phyloP scores from a whole-genome alignment of 179 eudicot species.

The Beta macrorhiza region DNA sequence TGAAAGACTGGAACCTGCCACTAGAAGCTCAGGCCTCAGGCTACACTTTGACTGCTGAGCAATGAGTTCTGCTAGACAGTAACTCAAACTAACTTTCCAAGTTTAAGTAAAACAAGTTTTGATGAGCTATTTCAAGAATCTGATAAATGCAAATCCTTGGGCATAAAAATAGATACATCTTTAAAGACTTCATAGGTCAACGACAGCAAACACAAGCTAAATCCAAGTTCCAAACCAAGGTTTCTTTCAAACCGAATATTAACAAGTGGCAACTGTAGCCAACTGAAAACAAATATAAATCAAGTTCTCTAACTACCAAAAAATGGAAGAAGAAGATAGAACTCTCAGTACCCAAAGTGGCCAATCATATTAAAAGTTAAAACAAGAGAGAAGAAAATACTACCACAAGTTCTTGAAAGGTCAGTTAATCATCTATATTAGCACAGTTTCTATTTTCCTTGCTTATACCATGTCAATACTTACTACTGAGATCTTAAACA shows the following conservation, averaged over 20 bases:
- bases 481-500: too few species aligned
- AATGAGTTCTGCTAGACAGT: background rate
- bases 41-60: background rate
- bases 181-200: background rate
- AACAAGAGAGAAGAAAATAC: background rate
- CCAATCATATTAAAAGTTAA: too few species aligned
- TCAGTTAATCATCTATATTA: too few species aligned
- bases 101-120: background rate
- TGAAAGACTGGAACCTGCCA: background rate
- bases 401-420: background rate
- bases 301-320: too few species aligned
- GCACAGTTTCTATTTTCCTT: background rate
- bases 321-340: too few species aligned
- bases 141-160: background rate
- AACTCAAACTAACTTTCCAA: background rate
- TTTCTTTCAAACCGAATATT: background rate
- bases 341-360: too few species aligned
- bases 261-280: too few species aligned
- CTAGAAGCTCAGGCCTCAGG: background rate
- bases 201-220: background rate
- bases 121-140: background rate
- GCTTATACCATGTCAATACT: background rate
- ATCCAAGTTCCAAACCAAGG: background rate
- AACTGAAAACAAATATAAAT: background rate
- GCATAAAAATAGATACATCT: background rate